Base-by-base conservation (phyloP, 495 filamentous ascomycete species). In the Penicillium arizonense region DNA sequence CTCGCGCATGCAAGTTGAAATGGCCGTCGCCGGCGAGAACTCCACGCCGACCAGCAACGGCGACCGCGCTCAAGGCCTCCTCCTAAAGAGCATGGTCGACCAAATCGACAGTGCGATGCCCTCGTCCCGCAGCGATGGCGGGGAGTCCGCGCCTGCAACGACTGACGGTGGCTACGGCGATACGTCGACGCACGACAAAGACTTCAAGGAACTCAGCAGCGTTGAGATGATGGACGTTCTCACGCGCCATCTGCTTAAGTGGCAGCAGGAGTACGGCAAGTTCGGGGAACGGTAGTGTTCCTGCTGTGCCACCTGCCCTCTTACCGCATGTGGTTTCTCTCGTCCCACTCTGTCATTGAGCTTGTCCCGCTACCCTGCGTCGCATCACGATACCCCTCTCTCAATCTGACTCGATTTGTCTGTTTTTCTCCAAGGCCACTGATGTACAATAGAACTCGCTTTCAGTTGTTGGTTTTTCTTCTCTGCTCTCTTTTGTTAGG, bases 1-100 rank as follows among this genome's bases (percentile, higher is more conserved):
- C 58, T 85, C 88, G 7, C 83, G 89, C 40, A 93, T 90, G 56
- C 93, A 97, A 61, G 78, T 96, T 11, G 94, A 98, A 64, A 82
- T 96, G 74, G 92, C 90, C 0, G 83, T 65, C 3, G 63, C 69
- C 32, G 67, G 69, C 18, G 69, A 78, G 41, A 73, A 68, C 46
- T 68, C 61, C 24, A 72, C 75, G 3, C 72, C 69, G 12, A 68
- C 72, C 4, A 52, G 66, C 36, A 72, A 69, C 44, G 65, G 64
- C 3, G 65, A 73, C 33, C 69, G 64, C 20, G 28, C 63, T 12
- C 73, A 77, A 30, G 71, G 71, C 23, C 59, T 65, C 8, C 55
- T 73, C 3, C 28, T 71, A 26, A 72, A 69, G 50, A 59, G 59
- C 40, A 64, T 72, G 51, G 66, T 65, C 18, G 71, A 74, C 4